Evolutionary conservation across 345 rosid genomes (phyloP).

Genomic region (Rhizophora apiculata): DNA sequence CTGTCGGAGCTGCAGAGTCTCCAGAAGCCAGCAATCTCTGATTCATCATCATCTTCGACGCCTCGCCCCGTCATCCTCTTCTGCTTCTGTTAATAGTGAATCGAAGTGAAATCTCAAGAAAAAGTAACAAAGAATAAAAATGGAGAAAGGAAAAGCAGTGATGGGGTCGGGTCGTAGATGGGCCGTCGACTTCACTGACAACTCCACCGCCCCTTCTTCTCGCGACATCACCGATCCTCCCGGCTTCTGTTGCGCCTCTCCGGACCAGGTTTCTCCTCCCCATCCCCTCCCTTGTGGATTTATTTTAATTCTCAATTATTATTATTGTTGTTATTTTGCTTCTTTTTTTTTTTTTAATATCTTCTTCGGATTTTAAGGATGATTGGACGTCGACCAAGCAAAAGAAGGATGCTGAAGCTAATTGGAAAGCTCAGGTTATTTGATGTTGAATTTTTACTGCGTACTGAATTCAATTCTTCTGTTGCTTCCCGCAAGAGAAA

Average conservation of each 20-base stretch:
- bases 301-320: neutral
- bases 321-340: neutral
- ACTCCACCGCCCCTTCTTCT: slow-evolving; percentile 66
- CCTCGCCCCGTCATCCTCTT: no score
- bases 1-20: no score
- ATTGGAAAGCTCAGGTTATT: slow-evolving; percentile 89
- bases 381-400: slow-evolving; percentile 76
- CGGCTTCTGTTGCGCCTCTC: slow-evolving; percentile 84
- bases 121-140: slow-evolving; percentile 20
- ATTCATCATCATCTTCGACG: no score
- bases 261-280: slow-evolving; percentile 57
- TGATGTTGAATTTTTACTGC: neutral
- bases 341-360: neutral
- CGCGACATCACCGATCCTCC: slow-evolving; percentile 95
- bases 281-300: neutral
- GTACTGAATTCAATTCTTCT: neutral
- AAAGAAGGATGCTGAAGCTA: slow-evolving; percentile 97
- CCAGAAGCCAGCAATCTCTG: no score
- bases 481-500: no score
- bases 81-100: no score
- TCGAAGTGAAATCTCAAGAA: no score
- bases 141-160: slow-evolving; percentile 98
- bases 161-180: slow-evolving; percentile 95
- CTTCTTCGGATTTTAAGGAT: slow-evolving; percentile 43
- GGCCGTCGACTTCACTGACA: slow-evolving; percentile 95